Evolutionary conservation across 106 monocot genomes (phyloP), one percentile per base, ranked within the genome.

Genomic region (Iris macrosiphon): DNA sequence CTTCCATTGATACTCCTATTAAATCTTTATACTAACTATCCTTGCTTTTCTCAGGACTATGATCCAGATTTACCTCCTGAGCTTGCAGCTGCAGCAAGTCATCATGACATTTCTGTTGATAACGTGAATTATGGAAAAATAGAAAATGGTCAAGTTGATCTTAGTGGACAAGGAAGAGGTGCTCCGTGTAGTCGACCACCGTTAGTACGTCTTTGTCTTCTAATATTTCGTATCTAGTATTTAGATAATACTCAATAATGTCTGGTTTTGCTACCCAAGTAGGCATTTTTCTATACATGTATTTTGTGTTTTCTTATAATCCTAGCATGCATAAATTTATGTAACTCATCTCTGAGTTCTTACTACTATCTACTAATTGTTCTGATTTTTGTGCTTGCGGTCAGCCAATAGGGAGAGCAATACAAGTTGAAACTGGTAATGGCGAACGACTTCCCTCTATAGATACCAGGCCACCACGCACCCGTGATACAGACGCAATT

Each of bases 31-130:
- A 32, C 52, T 45, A 30, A 31, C 22, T 18, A 20, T 20, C 4
- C 28, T 17, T 31, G 11, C 13, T 42, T 52, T 64, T 37, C 29
- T 56, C 60, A 92, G 92, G 82, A 79, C 20, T 86, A 76, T 47
- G 92, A 92, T 76, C 92, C 92, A 62, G 92, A 92, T 92, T 67
- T 92, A 63, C 92, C 92, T 6, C 92, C 92, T 39, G 92, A 92
- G 49, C 82, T 92, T 66, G 92, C 86, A 50, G 92, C 92, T 79
- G 92, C 92, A 32, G 63, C 80, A 28, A 79, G 86, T 33, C 78
- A 75, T 67, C 81, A 75, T 71, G 79, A 79, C 49, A 43, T 75
- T 28, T 71, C 76, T 63, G 33, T 66, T 79, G 74, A 78, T 58
- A 71, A 30, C 64, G 26, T 47, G 28, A 53, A 62, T 48, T 68